A percentile compares a stretch with the other conserved stretches of the same genome.
These are phyloP conservation scores for Neovahlkampfia damariscottae DNA, from an alignment of 78 protist species.

Conservation along the genomic window DNA sequence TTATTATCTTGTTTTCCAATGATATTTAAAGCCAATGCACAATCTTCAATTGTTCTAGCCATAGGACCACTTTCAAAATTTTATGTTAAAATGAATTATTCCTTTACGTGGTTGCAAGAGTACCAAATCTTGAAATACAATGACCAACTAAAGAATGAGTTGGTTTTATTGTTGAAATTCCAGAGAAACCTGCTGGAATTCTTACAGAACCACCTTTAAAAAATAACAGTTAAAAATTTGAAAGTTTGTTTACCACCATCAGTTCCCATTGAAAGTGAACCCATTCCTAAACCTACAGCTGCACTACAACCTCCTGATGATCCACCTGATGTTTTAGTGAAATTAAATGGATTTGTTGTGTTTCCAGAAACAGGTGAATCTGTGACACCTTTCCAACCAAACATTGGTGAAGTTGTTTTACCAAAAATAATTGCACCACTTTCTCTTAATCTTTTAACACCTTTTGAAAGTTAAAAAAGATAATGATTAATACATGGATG, in stretches of 20 bases:
- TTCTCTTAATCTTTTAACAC: background rate
- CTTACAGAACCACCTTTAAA: background rate
- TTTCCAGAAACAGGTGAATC: background rate
- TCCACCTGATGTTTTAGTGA: background rate
- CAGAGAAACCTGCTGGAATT: background rate
- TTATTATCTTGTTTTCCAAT: background rate
- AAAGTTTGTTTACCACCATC: no score
- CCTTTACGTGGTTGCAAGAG: no score
- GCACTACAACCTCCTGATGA: background rate
- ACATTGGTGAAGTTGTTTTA: background rate
- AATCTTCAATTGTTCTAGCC: background rate
- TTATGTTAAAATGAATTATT: no score
- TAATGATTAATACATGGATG: background rate
- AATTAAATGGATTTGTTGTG: background rate
- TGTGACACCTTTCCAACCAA: background rate
- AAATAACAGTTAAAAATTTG: no score
- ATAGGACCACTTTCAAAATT: background rate
- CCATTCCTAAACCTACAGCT: background rate
- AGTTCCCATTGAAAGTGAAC: background rate
- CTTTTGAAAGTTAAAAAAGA: background rate
- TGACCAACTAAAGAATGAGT: background rate
- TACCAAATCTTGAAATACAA: no score
- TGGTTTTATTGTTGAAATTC: background rate
- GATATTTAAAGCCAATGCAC: background rate
- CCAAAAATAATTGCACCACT: background rate